A percentile compares a stretch with the other conserved stretches of the same genome.
phyloP scores from a whole-genome alignment of 75 land plant genomes.

The Cryptomeria japonica region DNA sequence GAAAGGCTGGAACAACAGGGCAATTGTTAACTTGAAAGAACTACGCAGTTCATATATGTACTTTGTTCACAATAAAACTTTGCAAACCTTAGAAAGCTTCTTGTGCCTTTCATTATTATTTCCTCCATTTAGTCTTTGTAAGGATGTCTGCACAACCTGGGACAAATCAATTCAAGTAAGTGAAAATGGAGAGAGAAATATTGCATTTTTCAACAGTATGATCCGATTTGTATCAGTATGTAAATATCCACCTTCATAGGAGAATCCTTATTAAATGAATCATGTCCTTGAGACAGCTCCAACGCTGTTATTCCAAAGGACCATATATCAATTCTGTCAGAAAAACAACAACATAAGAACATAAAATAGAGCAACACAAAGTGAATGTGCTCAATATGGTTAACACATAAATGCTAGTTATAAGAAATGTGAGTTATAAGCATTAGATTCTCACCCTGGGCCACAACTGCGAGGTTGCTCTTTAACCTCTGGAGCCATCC shows the following conservation, averaged over 20 bases:
- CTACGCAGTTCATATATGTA: neutral
- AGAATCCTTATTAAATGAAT: conserved; percentile 51
- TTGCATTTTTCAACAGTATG: conserved; percentile 1
- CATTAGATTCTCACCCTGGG: conserved; percentile 46
- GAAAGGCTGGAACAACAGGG: conserved; percentile 16
- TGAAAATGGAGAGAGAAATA: neutral
- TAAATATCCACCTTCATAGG: conserved; percentile 41
- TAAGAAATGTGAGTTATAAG: neutral
- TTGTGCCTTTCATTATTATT: conserved; percentile 12
- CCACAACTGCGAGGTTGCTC: conserved; percentile 65
- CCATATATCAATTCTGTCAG: conserved; percentile 57
- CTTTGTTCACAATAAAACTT: conserved; percentile 1
- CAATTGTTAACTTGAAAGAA: conserved; percentile 3
- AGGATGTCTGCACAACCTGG: conserved; percentile 21
- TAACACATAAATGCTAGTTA: neutral
- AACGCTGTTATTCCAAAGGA: conserved; percentile 63
- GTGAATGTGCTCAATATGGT: neutral
- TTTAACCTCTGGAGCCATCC: conserved; percentile 92
- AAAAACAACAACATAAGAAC: neutral
- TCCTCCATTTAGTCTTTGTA: conserved; percentile 14
- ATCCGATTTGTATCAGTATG: neutral
- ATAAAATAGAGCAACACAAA: conserved; percentile 6
- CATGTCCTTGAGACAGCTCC: conserved; percentile 63
- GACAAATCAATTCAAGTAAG: neutral
- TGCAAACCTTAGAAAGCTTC: conserved; percentile 22